Base-by-base conservation (phyloP, 2,329 filamentous ascomycete species). In the Penicillium sp. region DNA sequence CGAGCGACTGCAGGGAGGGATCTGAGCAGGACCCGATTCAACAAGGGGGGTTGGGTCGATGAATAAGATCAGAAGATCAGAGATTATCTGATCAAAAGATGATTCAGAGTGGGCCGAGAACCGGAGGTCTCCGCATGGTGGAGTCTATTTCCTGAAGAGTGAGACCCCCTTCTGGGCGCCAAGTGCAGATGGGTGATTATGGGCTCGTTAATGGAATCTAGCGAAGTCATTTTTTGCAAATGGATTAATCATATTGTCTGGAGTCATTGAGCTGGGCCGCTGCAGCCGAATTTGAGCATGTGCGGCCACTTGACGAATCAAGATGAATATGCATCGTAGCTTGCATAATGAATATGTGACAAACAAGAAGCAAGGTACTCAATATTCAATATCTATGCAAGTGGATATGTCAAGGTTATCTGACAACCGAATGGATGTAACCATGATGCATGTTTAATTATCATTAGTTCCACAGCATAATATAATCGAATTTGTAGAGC, bases 61-160 rank as follows among this genome's bases (percentile, higher is more conserved):
- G n/a, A 22, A 18, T 40, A 37, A n/a, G 33, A 18, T 48, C 44
- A 8, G 29, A 29, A 37, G 43, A 48, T 48, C 22, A 18, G 45
- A 48, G 45, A 49, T 49, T 49, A 49, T 49, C 46, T 49, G 46
- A 49, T 49, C 22, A 18, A 49, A 40, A 22, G 26, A 33, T 46
- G 27, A 46, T 31, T 35, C 45, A 35, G 22, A 47, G 45, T 47
- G 46, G 46, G 46, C 46, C 46, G 46, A 49, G 27, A 23, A 49
- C 23, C 46, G 46, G 46, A 49, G 46, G 33, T 47, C 31, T 27
- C 46, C 46, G 33, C 46, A 35, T n/a, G 15, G 46, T 49, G 46
- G 46, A 49, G 31, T 7, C 23, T 18, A 29, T 35, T 31, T 22
- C 11, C 29, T 35, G 44, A 31, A 20, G 43, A 29, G 26, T 11